Evolutionary conservation across 2,329 filamentous ascomycete species (phyloP).

Genomic region (Diaporthe citri): DNA sequence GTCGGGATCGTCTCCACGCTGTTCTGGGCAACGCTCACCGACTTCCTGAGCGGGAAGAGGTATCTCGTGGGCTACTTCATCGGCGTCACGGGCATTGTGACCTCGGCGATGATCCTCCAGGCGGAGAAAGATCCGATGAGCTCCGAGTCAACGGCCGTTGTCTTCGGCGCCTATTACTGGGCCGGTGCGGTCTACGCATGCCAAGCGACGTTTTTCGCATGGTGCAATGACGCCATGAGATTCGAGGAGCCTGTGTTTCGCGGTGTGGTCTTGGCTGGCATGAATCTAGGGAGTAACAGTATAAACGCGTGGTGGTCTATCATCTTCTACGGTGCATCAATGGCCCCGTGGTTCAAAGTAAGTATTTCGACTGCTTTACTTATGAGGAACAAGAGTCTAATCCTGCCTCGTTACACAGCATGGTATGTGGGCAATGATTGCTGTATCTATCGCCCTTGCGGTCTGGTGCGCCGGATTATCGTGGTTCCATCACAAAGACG

Average conservation of each 20-base stretch:
- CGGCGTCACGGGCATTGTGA: constrained; percentile 72
- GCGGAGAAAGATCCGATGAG: constrained; percentile 57
- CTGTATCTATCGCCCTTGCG: constrained; percentile 68
- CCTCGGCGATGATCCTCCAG: constrained; percentile 72
- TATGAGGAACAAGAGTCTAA: constrained; percentile 31
- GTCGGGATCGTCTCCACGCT: constrained; percentile 71
- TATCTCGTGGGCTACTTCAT: constrained; percentile 78
- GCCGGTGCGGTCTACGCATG: constrained; percentile 78
- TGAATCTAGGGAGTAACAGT: constrained; percentile 78
- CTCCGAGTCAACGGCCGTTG: constrained; percentile 59
- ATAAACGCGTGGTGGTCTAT: constrained; percentile 82
- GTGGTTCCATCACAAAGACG: constrained; percentile 54
- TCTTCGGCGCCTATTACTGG: constrained; percentile 78
- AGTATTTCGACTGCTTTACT: constrained; percentile 47
- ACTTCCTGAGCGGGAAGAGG: constrained; percentile 72
- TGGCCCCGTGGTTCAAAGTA: constrained; percentile 75
- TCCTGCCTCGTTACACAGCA: constrained; percentile 52
- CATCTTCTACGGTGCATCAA: constrained; percentile 75
- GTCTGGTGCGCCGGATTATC: constrained; percentile 70
- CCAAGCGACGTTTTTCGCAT: constrained; percentile 81
- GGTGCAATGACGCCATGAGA: constrained; percentile 79
- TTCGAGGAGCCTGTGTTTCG: constrained; percentile 73
- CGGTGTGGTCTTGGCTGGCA: constrained; percentile 76
- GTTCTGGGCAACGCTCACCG: constrained; percentile 78
- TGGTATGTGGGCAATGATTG: constrained; percentile 83